These are phyloP conservation scores for Plectosphaerella cucumerina DNA, from an alignment of 2,329 filamentous ascomycete genomes.

Conservation along the genomic window DNA sequence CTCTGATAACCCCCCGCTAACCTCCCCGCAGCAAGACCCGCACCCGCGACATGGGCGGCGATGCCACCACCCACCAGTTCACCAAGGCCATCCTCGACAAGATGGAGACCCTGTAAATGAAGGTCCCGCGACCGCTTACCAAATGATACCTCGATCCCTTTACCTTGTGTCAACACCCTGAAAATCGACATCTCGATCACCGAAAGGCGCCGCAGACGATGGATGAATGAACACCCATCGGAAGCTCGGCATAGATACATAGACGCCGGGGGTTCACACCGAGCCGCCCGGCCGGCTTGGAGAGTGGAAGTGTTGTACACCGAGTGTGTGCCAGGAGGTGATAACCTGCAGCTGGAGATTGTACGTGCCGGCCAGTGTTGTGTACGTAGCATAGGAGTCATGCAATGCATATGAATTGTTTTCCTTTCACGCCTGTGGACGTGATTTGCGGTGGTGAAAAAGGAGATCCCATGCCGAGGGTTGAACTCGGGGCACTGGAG, in stretches of 20 bases:
- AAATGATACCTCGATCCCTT: constrained; percentile 4
- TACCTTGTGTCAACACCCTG: constrained; percentile 1
- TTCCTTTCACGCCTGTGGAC: constrained; percentile 1
- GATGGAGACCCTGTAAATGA: constrained; percentile 73
- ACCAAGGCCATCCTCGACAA: constrained; percentile 89
- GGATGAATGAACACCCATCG: neutral
- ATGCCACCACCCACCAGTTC: constrained; percentile 88
- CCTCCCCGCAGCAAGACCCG: constrained; percentile 64
- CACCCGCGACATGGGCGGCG: constrained; percentile 94
- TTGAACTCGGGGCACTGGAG: constrained; percentile 5
- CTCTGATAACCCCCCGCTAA: constrained; percentile 32
- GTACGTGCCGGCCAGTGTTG: constrained; percentile 9
- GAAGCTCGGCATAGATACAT: constrained; percentile 4
- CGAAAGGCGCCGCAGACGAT: constrained; percentile 3
- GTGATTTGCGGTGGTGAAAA: neutral
- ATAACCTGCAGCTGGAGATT: constrained; percentile 6
- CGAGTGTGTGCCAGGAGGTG: too few relatives aligned
- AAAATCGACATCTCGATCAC: too few relatives aligned
- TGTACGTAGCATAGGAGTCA: constrained; percentile 16
- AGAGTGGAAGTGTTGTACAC: neutral
- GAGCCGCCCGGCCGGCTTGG: too few relatives aligned
- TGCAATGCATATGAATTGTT: constrained; percentile 15
- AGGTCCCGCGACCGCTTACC: neutral
- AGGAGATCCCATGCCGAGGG: constrained; percentile 2
- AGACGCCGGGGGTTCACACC: constrained; percentile 1